phyloP scores from a whole-genome alignment of 805 yeast species.

The Kazachstania psychrophila region DNA sequence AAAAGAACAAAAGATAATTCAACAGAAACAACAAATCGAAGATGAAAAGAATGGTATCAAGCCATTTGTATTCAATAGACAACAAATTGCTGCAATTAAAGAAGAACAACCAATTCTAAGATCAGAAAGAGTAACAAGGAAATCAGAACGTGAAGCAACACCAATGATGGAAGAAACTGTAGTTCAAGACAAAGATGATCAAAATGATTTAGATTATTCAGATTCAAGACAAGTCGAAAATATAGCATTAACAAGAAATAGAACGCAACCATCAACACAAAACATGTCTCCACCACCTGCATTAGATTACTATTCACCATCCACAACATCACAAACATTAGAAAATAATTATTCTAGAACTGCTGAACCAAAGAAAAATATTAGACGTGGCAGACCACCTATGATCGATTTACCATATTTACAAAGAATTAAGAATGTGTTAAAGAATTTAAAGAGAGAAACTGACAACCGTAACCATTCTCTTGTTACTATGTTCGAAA shows the following conservation, averaged over 20 bases:
- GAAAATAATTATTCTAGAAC: conserved; percentile 6
- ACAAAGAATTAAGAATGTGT: conserved; percentile 77
- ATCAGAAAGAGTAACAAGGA: background rate
- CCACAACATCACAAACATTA: conserved; percentile 3
- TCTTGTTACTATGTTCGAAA: conserved; percentile 63
- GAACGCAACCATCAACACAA: background rate
- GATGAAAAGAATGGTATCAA: conserved; percentile 4
- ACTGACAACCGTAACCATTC: conserved; percentile 41
- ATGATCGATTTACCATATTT: conserved; percentile 47
- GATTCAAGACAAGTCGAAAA: background rate
- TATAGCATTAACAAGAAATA: background rate
- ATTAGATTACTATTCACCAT: background rate
- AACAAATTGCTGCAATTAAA: background rate
- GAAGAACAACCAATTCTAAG: background rate
- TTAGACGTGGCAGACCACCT: conserved; percentile 32
- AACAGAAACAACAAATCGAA: conserved; percentile 4
- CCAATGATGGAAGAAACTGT: background rate
- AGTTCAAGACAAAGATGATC: background rate
- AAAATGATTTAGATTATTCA: conserved; percentile 3
- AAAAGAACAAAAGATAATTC: conserved; percentile 5
- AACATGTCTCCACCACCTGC: background rate
- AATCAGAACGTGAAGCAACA: background rate
- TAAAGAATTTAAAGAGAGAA: conserved; percentile 72
- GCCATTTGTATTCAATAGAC: no score
- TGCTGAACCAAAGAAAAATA: conserved; percentile 22